A percentile compares a stretch with the other conserved stretches of the same genome.
phyloP scores from a whole-genome alignment of 2,329 filamentous ascomycete genomes.

The Graphilbum sp. region DNA sequence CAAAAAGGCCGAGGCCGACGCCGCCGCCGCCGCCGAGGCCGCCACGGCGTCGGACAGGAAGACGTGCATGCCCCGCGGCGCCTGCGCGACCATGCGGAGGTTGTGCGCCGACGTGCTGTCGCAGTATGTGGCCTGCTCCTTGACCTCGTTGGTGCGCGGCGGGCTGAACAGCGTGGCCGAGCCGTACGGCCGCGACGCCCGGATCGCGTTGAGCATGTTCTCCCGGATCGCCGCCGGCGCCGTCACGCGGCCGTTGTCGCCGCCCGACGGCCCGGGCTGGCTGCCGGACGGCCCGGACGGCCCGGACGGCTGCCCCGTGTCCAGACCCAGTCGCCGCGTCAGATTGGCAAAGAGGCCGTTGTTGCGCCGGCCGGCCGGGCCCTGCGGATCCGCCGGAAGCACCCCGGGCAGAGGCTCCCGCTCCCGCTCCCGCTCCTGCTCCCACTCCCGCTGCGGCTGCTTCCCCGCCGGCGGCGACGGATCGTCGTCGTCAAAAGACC shows the following conservation, averaged over 20 bases:
- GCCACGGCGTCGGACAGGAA: conserved; percentile 40
- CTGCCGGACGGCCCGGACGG: no score
- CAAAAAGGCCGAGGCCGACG: conserved; percentile 39
- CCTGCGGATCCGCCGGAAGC: background rate
- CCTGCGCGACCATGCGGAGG: conserved; percentile 52
- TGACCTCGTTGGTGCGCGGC: conserved; percentile 55
- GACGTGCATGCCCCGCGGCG: conserved; percentile 56
- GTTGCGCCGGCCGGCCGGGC: background rate
- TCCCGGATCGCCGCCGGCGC: conserved; percentile 46
- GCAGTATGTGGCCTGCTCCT: conserved; percentile 75
- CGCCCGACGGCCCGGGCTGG: no score
- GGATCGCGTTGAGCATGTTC: conserved; percentile 63
- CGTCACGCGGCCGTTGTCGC: conserved; percentile 37
- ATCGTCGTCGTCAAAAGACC: conserved; percentile 3
- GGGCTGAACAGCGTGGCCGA: conserved; percentile 57
- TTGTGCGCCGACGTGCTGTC: conserved; percentile 61
- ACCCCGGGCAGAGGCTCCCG: no score
- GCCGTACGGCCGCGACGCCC: conserved; percentile 61
- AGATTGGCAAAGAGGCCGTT: conserved; percentile 52
- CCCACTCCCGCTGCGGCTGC: no score
- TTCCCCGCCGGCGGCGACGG: conserved; percentile 11
- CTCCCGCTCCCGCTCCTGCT: no score
- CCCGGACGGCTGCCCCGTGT: no score
- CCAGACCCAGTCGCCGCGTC: conserved; percentile 49
- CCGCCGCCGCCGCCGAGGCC: conserved; percentile 20